Evolutionary conservation across 148 eudicot genomes (phyloP), one percentile per base, ranked within the genome.

Genomic region (Amaranthus palmeri): DNA sequence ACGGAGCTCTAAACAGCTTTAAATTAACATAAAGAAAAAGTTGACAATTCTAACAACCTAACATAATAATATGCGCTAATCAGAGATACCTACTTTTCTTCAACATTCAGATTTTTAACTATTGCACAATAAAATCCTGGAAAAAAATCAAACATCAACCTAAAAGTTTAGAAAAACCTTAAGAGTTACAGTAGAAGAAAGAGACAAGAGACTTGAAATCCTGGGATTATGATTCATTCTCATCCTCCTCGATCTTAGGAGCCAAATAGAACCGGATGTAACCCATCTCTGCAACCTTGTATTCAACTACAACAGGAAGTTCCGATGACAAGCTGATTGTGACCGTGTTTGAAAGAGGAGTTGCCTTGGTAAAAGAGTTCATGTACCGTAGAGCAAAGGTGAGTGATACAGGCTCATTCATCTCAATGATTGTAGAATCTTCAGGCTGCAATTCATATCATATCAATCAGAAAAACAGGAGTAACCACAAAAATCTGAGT

Each of bases 251-350:
- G 2, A 52, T 52, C 55, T 52, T 52, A 14, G 98, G 93, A 61
- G 96, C 93, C 88, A 92, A 69, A 77, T 92, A 92, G 83, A 86
- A 92, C 78, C 98, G 81, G 64, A 92, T 83, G 68, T 92, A 86
- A 46, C 97, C 96, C 97, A 92, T 90, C 77, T 92, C 97, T 15
- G 96, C 96, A 74, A 92, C 90, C 84, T 92, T 92, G 85, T 92
- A 92, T 82, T 88, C 96, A 0, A 88, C 93, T 55, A 90, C 98
- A 51, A 90, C 88, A 2, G 96, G 98, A 58, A 90, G 88, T 84
- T 92, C 98, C 0, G 93, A 90, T 45, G 98, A 92, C 81, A 92
- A 77, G 77, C 96, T 92, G 66, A 92, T 80, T 51, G 98, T 88
- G 55, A 90, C 96, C 0, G 85, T 86, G 80, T 77, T 87, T 9